Base-by-base conservation (phyloP, 352 stramenopile species). In the Pythium brachiatum region DNA sequence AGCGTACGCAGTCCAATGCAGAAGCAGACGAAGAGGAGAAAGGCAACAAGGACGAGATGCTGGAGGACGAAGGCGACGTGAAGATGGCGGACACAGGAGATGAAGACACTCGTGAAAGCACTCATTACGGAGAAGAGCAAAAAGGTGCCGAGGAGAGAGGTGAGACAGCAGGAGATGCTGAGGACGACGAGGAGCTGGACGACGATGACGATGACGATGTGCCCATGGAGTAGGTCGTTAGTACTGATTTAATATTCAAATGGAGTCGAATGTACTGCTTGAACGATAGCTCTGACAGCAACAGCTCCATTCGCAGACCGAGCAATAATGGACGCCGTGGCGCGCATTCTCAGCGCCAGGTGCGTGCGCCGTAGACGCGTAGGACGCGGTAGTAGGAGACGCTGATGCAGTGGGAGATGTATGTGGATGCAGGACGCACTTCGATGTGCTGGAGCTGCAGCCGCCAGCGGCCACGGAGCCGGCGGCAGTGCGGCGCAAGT, bases 371-470 rank as follows among this genome's bases (percentile, higher is more conserved):
- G 8, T 11, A 1, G 21, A 7, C 7, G 4, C 3, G 15, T 21
- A 12, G 43, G 13, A 20, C 1, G 27, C 7, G 21, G 25, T 1
- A 2, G 23, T 12, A 32, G 1, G 26, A 20, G 26, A 25, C n/a
- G 8, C 54, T 57, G 21, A 50, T 46, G 26, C 25, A 13, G 8
- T 26, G 59, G 29, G 9, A n/a, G n/a, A 7, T 48, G 41, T 48
- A 18, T 53, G 31, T 44, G 6, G 15, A 18, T 20, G 11, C 53
- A 78, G 70, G 9, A 65, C 63, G 23, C 63, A 73, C 54, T 78
- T 62, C 27, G 50, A 65, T 29, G 70, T 74, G 58, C 60, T 78
- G 39, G 59, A 53, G 18, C 57, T 78, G 23, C 12, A 39, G 27
- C 12, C 32, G 13, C 20, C 39, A 26, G 21, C 20, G n/a, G 36